Conservation (phyloP, 2,329 filamentous ascomycete genomes). For the Penicillium polonicum region DNA sequence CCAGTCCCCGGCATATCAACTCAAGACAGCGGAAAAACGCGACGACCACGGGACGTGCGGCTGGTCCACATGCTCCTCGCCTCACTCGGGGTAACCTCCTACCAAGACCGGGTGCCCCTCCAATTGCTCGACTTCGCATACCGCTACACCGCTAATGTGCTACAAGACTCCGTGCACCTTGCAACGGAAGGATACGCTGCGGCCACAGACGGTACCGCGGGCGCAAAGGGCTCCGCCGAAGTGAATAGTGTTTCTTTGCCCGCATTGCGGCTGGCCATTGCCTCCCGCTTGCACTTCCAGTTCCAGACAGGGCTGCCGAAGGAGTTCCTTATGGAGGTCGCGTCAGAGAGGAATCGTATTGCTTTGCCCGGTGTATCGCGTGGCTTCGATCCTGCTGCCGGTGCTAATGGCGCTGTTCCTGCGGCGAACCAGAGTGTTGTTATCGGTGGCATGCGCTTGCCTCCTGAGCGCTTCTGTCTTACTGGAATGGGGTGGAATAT, state of each 20-base stretch:
- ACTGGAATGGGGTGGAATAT: constrained; percentile 58
- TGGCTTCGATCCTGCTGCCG: constrained; percentile 40
- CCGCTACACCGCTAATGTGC: constrained; percentile 53
- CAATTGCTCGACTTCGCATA: constrained; percentile 55
- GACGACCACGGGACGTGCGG: constrained; percentile 51
- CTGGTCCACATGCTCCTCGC: constrained; percentile 53
- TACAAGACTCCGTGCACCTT: constrained; percentile 54
- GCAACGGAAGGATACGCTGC: constrained; percentile 52
- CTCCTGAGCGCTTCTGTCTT: constrained; percentile 62
- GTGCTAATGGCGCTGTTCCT: constrained; percentile 22
- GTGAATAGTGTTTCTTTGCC: constrained; percentile 55
- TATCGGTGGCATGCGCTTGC: constrained; percentile 57
- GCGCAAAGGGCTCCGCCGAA: constrained; percentile 43
- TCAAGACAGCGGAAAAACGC: constrained; percentile 48
- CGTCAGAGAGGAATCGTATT: constrained; percentile 55
- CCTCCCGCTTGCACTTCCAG: constrained; percentile 58
- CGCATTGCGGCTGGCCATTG: constrained; percentile 61
- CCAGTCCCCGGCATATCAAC: constrained; percentile 45
- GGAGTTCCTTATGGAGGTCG: constrained; percentile 61
- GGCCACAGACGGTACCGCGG: constrained; percentile 31
- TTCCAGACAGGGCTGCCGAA: constrained; percentile 61
- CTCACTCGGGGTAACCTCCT: constrained; percentile 49
- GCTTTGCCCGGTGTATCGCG: constrained; percentile 56
- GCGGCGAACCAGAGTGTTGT: constrained; percentile 36
- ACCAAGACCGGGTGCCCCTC: constrained; percentile 54